Base-by-base conservation (phyloP, 2,329 filamentous ascomycete species). In the Malbranchea cinnamomea region DNA sequence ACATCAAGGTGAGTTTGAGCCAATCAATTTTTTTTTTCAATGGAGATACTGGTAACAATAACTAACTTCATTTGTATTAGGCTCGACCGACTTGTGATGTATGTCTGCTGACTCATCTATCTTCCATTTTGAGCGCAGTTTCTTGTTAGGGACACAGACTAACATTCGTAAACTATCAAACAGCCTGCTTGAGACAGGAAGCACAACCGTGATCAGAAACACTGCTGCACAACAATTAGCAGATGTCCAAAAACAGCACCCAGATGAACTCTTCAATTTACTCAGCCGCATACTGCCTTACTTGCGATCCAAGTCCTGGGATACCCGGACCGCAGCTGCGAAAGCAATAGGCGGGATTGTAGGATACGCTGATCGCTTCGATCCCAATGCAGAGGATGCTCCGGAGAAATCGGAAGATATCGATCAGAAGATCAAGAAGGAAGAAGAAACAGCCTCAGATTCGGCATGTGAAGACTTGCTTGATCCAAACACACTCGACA, bases 181-280 rank as follows among this genome's bases (percentile, higher is more conserved):
- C 54, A 93, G 85, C 41, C 74, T 98, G 52, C 75, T 98, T 46
- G 89, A 98, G 67, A 95, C 89, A 34, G 89, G 89, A 45, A 95
- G 87, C 60, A 98, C 89, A 37, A 78, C 79, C 51, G 67, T 98
- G 42, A 95, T 98, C 51, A 78, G 91, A 43, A 92, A 94, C 50
- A 98, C 89, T 39, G 91, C 89, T 38, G 89, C 92, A 38, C 84
- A 91, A 50, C 89, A 98, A 59, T 69, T 98, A 39, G 89, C 85
- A 38, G 89, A 98, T 58, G 89, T 93, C 56, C 91, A 98, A 58
- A 95, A 94, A 53, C 81, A 89, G 54, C 89, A 95, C 47, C 89
- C 89, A 0, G 87, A 98, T 58, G 91, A 98, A 54, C 65, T 98
- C 1, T 95, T 95, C 59, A 94, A 95, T 50, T 68, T 98, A 5